Conservation (phyloP, 495 filamentous ascomycete species). For the Staphylotrichum tortipilum region DNA sequence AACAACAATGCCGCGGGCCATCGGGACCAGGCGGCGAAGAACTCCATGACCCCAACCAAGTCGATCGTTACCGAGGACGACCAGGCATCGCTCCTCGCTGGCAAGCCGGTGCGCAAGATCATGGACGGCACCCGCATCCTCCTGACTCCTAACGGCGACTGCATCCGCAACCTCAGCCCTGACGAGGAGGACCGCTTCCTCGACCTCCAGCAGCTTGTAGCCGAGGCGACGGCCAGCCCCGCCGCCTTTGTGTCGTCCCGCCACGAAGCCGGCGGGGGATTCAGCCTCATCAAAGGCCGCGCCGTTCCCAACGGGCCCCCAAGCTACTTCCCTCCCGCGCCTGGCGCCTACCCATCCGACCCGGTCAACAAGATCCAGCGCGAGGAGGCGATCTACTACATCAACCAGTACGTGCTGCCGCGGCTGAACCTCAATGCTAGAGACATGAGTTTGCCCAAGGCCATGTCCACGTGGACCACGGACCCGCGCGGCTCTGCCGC, state of each 20-base stretch:
- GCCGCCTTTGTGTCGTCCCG: constrained; percentile 42
- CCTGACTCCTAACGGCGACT: constrained; percentile 71
- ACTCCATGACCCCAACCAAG: constrained; percentile 30
- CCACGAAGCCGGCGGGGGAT: constrained; percentile 38
- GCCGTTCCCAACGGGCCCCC: constrained; percentile 49
- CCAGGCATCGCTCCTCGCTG: constrained; percentile 37
- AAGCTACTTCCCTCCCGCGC: constrained; percentile 40
- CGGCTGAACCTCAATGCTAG: constrained; percentile 37
- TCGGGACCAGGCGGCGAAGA: constrained; percentile 10
- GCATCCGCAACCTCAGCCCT: constrained; percentile 62
- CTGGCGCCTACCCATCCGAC: constrained; percentile 36
- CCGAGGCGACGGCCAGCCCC: constrained; percentile 32
- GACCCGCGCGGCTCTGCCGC: constrained; percentile 5
- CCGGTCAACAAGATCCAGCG: constrained; percentile 49
- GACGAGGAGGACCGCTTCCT: constrained; percentile 75
- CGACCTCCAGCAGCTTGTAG: constrained; percentile 56
- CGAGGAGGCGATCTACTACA: constrained; percentile 55
- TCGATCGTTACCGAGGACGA: constrained; percentile 45
- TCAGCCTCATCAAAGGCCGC: constrained; percentile 46
- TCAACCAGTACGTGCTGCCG: constrained; percentile 58
- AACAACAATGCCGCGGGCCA: neutral
- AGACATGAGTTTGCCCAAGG: constrained; percentile 28
- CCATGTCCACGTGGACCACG: constrained; percentile 17
- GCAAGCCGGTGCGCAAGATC: constrained; percentile 42
- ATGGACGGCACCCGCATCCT: constrained; percentile 47